These are phyloP conservation scores for Aspergillus eucalypticola DNA, from an alignment of 2,329 filamentous ascomycete genomes.

Conservation along the genomic window DNA sequence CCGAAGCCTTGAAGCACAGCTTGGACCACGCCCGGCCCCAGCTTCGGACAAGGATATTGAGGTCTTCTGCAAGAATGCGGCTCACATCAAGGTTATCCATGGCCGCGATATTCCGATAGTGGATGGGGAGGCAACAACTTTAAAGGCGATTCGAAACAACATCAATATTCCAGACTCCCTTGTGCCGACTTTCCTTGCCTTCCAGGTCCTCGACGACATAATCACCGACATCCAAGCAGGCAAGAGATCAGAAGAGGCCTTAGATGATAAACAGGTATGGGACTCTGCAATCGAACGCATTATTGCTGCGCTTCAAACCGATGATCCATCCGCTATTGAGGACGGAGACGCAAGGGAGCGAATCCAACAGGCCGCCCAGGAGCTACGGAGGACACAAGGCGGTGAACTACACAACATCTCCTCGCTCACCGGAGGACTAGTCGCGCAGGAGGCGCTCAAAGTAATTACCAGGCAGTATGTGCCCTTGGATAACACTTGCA, in stretches of 20 bases:
- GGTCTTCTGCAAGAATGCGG: conserved; percentile 91
- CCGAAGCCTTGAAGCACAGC: conserved; percentile 54
- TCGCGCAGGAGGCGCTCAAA: conserved; percentile 97
- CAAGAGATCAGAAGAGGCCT: conserved; percentile 19
- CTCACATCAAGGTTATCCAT: conserved; percentile 85
- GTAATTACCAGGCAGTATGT: conserved; percentile 66
- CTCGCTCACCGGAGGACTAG: conserved; percentile 82
- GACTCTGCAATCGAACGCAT: conserved; percentile 30
- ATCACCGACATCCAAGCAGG: conserved; percentile 57
- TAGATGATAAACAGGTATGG: conserved; percentile 40
- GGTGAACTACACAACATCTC: conserved; percentile 92
- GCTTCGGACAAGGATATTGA: conserved; percentile 77
- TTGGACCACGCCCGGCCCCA: conserved; percentile 46
- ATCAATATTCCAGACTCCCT: conserved; percentile 57
- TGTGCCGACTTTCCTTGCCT: conserved; percentile 68
- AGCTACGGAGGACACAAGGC: conserved; percentile 74
- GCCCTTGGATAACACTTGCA: conserved; percentile 63
- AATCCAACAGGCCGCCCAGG: conserved; percentile 59
- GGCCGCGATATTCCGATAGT: conserved; percentile 58
- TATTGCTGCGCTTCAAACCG: conserved; percentile 37
- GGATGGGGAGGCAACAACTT: conserved; percentile 40
- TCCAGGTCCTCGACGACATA: conserved; percentile 50
- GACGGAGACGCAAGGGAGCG: conserved; percentile 55
- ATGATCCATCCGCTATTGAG: conserved; percentile 47
- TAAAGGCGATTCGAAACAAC: conserved; percentile 43